Base-by-base conservation (phyloP, 257 asterid species). In the Capsicum rhomboideum region DNA sequence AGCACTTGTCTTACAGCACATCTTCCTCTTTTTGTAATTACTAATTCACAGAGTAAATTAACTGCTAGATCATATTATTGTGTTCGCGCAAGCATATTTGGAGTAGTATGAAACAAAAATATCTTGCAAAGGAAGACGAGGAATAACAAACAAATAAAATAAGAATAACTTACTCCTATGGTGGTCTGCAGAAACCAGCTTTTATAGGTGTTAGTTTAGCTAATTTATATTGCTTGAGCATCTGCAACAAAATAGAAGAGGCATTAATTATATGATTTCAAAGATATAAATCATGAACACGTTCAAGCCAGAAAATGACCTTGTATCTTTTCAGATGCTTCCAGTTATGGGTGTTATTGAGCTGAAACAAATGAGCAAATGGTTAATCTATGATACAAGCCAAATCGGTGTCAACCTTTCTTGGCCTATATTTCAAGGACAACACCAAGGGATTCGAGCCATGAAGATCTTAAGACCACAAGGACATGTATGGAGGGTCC, bases 121-220 rank as follows among this genome's bases (percentile, higher is more conserved):
- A 21, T 8, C 37, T 72, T 3, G 4, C 56, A 44, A 18, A 75
- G 23, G 46, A 52, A 77, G 42, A 66, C 4, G 23, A 40, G 26
- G 58, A 58, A 26, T 0, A 69, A 59, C 63, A 78, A 66, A 66
- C 72, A 81, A 83, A 26, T n/a, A 63, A 2, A 64, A 13, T 64
- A 82, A 34, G 1, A 52, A 83, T 83, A 54, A 88, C 91, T 8
- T 88, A 96, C 99, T 94, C 98, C 6, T 93, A 94, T 14, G 98
- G 99, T 28, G 99, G 99, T 67, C 97, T 91, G 79, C 99, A 96
- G 87, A 98, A 96, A 72, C 98, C 98, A 79, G 98, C 96, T 91
- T 96, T 98, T 49, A 94, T 87, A 49, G 99, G 98, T 86, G 94
- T 93, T 82, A 96, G 88, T 83, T 92, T 89, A 50, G 99, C 98